These are phyloP conservation scores for Suhomyces terraborum DNA, from an alignment of 1,139 yeast genomes.

Conservation along the genomic window DNA sequence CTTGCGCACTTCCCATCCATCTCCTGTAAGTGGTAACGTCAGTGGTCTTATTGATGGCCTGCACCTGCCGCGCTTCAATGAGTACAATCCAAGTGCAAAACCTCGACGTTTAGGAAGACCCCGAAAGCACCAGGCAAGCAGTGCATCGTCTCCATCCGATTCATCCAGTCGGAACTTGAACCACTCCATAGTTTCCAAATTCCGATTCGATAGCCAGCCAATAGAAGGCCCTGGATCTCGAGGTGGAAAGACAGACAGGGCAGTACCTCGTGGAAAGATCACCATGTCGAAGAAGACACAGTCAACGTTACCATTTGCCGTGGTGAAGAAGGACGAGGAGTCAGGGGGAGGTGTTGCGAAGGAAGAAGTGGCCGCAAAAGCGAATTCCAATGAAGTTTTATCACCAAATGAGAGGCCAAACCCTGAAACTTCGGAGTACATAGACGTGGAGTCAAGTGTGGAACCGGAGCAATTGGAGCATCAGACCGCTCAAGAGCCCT, in stretches of 20 bases:
- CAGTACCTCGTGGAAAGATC: slow-evolving; percentile 32
- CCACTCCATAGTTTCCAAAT: slow-evolving; percentile 38
- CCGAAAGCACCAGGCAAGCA: slow-evolving; percentile 26
- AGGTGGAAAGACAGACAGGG: slow-evolving; percentile 35
- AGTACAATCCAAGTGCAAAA: slow-evolving; percentile 35
- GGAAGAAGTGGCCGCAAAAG: no score
- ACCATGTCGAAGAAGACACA: slow-evolving; percentile 19
- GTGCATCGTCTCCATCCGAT: slow-evolving; percentile 25
- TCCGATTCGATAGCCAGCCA: slow-evolving; percentile 41
- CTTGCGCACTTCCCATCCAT: slow-evolving; percentile 2
- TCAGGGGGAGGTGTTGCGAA: no score
- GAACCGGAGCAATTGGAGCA: neutral
- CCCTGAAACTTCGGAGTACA: no score
- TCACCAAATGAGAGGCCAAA: no score
- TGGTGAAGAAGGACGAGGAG: neutral
- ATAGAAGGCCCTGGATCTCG: slow-evolving; percentile 49
- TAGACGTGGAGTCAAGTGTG: no score
- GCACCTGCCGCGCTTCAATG: slow-evolving; percentile 29
- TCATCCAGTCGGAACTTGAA: slow-evolving; percentile 35
- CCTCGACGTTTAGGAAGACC: slow-evolving; percentile 42
- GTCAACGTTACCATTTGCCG: slow-evolving; percentile 10
- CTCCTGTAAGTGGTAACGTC: no score
- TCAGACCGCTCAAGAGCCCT: neutral
- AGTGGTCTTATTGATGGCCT: neutral
- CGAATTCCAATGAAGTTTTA: no score